Base-by-base conservation (phyloP, 192 early-diverging fungal species). In the Thamnidium elegans region DNA sequence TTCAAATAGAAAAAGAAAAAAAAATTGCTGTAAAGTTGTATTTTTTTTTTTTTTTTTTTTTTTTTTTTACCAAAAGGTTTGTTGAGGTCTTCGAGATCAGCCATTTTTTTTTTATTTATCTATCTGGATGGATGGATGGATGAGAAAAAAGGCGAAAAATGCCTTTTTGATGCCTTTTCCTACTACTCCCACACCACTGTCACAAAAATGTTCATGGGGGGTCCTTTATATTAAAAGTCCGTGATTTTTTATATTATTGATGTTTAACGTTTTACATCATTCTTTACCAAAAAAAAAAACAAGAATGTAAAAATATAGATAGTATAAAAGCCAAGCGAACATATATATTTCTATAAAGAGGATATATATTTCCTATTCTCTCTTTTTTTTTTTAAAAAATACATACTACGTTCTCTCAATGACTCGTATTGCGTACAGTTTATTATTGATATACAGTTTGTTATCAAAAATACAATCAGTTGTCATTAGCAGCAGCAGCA, bases 71-170 rank as follows among this genome's bases (percentile, higher is more conserved):
- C 71, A 50, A 67, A 72, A 56, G 71, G 71, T 48, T 55, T 60
- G 60, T 67, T 72, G 54, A 72, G 71, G 58, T 68, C 67, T 68
- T 68, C 56, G 32, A 53, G 66, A 62, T 68, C 67, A 62, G 67
- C 23, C 67, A 68, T 68, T 14, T 15, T 50, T 51, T 52, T 19
- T n/a, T 52, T 39, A 39, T 39, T 39, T 39, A 39, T 39, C 36
- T 39, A 13, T 58, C 1, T 58, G n/a, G 58, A 59, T 59, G 42
- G 58, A 59, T 59, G 20, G 58, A 59, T 59, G 58, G 58, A 59
- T 59, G 42, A 36, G 20, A 42, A 42, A 45, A 59, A 59, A 56
- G 31, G 58, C 17, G 43, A 59, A 59, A 36, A 48, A 48, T 48
- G 14, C 13, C 13, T 48, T 48, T 48, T 48, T 14, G 46, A 6